phyloP scores from a whole-genome alignment of 1,284 basidiomycete genomes.

The Xerocomus nothofagi region DNA sequence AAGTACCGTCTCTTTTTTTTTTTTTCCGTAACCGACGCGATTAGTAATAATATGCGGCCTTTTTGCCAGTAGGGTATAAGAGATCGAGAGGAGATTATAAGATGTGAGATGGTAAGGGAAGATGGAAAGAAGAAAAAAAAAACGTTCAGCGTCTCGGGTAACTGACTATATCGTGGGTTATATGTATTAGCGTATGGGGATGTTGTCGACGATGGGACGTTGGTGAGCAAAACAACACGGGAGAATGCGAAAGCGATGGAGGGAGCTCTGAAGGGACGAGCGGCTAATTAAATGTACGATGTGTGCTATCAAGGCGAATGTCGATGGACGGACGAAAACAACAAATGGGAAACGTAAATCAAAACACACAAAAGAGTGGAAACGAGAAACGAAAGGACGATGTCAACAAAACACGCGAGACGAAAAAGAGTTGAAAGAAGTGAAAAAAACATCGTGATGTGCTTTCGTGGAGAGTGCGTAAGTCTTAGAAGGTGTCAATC shows the following conservation, averaged over 20 bases:
- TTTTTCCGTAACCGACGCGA: no score
- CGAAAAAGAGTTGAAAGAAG: neutral
- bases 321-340: conserved; percentile 3
- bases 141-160: neutral
- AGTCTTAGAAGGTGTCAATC: conserved; percentile 19
- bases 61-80: no score
- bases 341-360: neutral
- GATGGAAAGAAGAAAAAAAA: no score
- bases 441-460: conserved; percentile 21
- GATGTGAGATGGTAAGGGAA: neutral
- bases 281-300: conserved; percentile 27
- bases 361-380: conserved; percentile 3
- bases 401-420: neutral
- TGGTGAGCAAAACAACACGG: conserved; percentile 26
- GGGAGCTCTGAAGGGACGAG: neutral
- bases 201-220: neutral
- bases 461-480: conserved; percentile 28
- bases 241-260: conserved; percentile 17
- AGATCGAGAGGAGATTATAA: neutral
- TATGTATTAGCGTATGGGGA: neutral
- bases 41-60: no score
- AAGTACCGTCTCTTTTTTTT: no score
- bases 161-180: conserved; percentile 2
- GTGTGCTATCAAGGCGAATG: conserved; percentile 11
- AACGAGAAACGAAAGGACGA: neutral